These are phyloP conservation scores for Berkeleyomyces basicola DNA, from an alignment of 2,329 filamentous ascomycete genomes.

Conservation along the genomic window DNA sequence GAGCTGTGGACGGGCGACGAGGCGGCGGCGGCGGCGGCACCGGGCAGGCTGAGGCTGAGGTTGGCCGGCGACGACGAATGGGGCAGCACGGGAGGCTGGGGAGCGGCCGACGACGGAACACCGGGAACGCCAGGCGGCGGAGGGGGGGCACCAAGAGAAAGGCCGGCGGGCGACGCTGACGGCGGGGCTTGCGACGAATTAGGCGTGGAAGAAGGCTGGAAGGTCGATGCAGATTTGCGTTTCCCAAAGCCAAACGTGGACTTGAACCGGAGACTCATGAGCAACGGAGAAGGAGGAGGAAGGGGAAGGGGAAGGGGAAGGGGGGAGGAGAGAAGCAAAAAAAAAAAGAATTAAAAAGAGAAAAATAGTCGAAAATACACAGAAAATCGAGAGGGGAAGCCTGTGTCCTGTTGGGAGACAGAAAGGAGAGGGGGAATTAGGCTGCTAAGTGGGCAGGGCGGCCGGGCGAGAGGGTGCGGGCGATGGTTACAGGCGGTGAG, in stretches of 20 bases:
- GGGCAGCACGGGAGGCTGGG: background rate
- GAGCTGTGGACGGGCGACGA: background rate
- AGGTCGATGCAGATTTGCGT: conserved; percentile 45
- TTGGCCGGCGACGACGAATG: background rate
- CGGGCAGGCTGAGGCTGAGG: conserved; percentile 19
- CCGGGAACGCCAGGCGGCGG: background rate
- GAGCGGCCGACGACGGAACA: background rate
- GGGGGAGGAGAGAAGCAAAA: conserved; percentile 16
- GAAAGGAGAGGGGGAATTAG: conserved; percentile 9
- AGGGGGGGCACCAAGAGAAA: background rate
- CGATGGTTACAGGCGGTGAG: too few relatives aligned
- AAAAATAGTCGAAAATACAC: conserved; percentile 17
- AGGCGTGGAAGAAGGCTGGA: conserved; percentile 22
- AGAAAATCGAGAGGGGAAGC: background rate
- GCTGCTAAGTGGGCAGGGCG: too few relatives aligned
- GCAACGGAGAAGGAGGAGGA: conserved; percentile 23
- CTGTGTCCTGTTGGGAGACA: background rate
- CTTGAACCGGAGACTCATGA: conserved; percentile 62
- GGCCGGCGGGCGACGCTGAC: conserved; percentile 2
- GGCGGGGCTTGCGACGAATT: conserved; percentile 8
- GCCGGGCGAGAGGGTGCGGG: too few relatives aligned
- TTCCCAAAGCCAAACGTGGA: conserved; percentile 66
- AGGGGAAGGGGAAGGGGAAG: conserved; percentile 17
- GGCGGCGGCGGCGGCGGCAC: conserved; percentile 4
- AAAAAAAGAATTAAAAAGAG: conserved; percentile 16